Evolutionary conservation across 352 stramenopile species (phyloP), one percentile per base, ranked within the genome.

Genomic region (Elongisporangium anandrum): DNA sequence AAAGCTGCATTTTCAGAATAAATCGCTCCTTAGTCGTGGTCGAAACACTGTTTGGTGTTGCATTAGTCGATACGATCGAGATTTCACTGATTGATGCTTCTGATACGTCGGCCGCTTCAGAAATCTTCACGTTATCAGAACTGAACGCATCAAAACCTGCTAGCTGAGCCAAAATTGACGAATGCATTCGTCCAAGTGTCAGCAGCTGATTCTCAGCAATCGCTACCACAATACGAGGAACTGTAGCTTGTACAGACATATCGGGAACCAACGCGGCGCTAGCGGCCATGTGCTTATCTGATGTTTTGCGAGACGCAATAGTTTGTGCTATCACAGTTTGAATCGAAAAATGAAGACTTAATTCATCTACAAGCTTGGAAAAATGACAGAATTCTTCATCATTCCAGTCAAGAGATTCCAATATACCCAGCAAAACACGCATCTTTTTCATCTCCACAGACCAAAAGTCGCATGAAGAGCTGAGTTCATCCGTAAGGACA

Each of bases 191-290:
- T 12, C 73, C 76, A 17, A 88, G 60, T 6, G 56, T 60, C 15
- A 77, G 61, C n/a, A 90, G 73, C 23, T 85, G 78, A 9, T 79
- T 61, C 68, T 90, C 64, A 20, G 73, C 68, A n/a, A 88, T 39
- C 19, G 65, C 77, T 19, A 90, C 58, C 4, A 61, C 56, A 34
- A 90, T 68, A 1, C 56, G 59, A 47, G 76, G 76, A 17, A 90
- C 41, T 7, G 61, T 59, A 52, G 81, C 81, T 41, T 69, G 64
- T 10, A 77, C 57, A 15, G 50, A 70, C 53, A 52, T 75, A 52
- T 52, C 79, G 54, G 15, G 75, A 54, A 58, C 51, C 19, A 54
- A 29, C 16, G 34, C 34, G 34, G 34, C 17, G 4, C 17, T 12
- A 45, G 34, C 34, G 4, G 1, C 17, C 34, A 45, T 6, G 2